A percentile compares a stretch with the other conserved stretches of the same genome.
phyloP scores from a whole-genome alignment of 495 filamentous ascomycete species.

The Platismatia glauca region DNA sequence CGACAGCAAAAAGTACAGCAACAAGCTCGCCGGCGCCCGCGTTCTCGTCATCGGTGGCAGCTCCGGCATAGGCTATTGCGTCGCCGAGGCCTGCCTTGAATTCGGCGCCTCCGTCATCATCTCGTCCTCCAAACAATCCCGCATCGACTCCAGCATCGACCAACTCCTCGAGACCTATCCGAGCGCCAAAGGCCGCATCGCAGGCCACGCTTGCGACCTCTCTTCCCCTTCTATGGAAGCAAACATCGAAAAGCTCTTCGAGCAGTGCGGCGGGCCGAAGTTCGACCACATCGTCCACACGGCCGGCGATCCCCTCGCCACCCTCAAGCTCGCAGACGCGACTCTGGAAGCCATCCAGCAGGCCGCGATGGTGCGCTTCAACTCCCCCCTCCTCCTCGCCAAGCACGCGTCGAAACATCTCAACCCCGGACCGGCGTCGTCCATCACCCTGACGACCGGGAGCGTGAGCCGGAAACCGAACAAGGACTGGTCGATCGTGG shows the following conservation, averaged over 20 bases:
- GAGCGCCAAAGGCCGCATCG: constrained; percentile 28
- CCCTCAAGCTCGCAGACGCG: constrained; percentile 31
- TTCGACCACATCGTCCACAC: constrained; percentile 58
- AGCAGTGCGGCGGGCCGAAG: constrained; percentile 25
- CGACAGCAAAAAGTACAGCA: constrained; percentile 20
- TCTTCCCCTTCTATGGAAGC: constrained; percentile 35
- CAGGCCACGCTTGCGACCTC: constrained; percentile 46
- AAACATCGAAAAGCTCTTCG: constrained; percentile 40
- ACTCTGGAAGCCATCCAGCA: constrained; percentile 32
- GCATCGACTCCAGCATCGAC: constrained; percentile 33
- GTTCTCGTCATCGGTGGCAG: constrained; percentile 49
- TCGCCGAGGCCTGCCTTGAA: constrained; percentile 43
- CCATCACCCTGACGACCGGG: constrained; percentile 50
- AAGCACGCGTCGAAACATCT: constrained; percentile 43
- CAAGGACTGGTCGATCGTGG: constrained; percentile 39
- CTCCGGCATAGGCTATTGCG: constrained; percentile 47
- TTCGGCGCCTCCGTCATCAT: constrained; percentile 45
- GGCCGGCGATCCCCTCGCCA: constrained; percentile 40
- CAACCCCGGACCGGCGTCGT: constrained; percentile 29
- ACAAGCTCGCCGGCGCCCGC: constrained; percentile 28
- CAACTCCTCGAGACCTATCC: constrained; percentile 33
- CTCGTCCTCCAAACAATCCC: constrained; percentile 40
- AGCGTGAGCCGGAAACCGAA: constrained; percentile 36
- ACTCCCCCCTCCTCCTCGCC: constrained; percentile 43
- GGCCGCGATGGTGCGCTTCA: constrained; percentile 41